Base-by-base conservation (phyloP, 2,329 filamentous ascomycete species). In the Diaporthe australafricana region DNA sequence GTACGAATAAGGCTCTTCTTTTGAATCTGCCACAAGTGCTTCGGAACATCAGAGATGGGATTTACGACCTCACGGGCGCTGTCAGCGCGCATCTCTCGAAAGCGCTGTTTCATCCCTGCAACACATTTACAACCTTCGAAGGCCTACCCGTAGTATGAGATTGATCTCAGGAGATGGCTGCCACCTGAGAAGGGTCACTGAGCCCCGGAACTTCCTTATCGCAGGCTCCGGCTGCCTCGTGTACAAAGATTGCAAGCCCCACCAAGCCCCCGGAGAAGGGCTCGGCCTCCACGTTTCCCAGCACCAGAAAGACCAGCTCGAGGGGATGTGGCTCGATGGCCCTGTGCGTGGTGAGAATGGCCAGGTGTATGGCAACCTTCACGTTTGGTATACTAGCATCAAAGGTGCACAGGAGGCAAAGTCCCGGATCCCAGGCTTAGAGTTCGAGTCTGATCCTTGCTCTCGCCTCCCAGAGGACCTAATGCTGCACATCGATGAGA, bases 381-480 rank as follows among this genome's bases (percentile, higher is more conserved):
- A 73, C 16, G 25, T 73, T 1, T 73, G 72, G 72, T 73, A 45
- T 22, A 63, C 68, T 30, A 68, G 63, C 50, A 57, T 68, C 3
- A 35, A 45, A 0, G 35, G 47, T 3, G 72, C 72, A 8, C 35
- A 50, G 0, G 38, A 40, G 7, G 69, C 60, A 2, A 66, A 25
- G n/a, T 6, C n/a, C 1, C 48, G 48, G 1, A n/a, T 20, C 12
- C 5, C 14, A 0, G 3, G 1, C 7, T 32, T 73, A 1, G 17
- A 63, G 11, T 71, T 32, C 17, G 72, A 73, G 55, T 45, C n/a
- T 4, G 72, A 73, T 5, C 72, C 72, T 16, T 73, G 72, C 25
- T 56, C 60, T 4, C 17, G 25, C 4, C 20, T 22, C 1, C 50
- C 38, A 0, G 7, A 50, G 5, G 27, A 50, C 3, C 32, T 66